Percentiles rank a stretch among this genome's conserved stretches.
These are phyloP conservation scores for Aspergillus campestris DNA, from an alignment of 495 filamentous ascomycete genomes.

Conservation along the genomic window DNA sequence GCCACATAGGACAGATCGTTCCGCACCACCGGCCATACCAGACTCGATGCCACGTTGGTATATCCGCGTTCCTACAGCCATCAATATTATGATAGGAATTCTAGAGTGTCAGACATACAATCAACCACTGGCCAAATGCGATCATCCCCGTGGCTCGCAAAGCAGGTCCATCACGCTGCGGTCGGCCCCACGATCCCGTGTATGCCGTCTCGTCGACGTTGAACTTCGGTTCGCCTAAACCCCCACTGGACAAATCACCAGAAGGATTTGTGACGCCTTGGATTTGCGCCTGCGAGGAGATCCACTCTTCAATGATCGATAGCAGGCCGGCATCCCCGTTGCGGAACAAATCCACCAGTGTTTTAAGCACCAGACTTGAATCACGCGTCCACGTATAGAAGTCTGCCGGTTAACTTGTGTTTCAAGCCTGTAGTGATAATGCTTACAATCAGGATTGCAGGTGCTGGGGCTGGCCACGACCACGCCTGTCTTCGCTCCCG, in stretches of 20 bases:
- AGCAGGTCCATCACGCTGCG: constrained; percentile 64
- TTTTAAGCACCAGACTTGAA: constrained; percentile 54
- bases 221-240: constrained; percentile 40
- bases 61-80: constrained; percentile 20
- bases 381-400: constrained; percentile 68
- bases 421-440: constrained; percentile 28
- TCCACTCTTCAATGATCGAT: constrained; percentile 46
- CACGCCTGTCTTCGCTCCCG: constrained; percentile 40
- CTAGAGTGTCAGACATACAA: constrained; percentile 14
- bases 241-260: constrained; percentile 42
- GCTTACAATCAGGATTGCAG: constrained; percentile 52
- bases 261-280: constrained; percentile 55
- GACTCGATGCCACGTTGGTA: constrained; percentile 16
- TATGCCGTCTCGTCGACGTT: constrained; percentile 50
- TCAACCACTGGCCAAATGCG: constrained; percentile 28
- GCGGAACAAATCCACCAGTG: constrained; percentile 50
- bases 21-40: constrained; percentile 53
- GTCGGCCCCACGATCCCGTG: constrained; percentile 59
- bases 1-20: constrained; percentile 64
- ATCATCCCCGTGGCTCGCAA: constrained; percentile 57
- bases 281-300: constrained; percentile 49
- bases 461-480: constrained; percentile 57
- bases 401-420: constrained; percentile 20
- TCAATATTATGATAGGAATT: too few species aligned
- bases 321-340: constrained; percentile 46